Base-by-base conservation (phyloP, 78 protist species). In the Dictyostelium brefeldianum region DNA sequence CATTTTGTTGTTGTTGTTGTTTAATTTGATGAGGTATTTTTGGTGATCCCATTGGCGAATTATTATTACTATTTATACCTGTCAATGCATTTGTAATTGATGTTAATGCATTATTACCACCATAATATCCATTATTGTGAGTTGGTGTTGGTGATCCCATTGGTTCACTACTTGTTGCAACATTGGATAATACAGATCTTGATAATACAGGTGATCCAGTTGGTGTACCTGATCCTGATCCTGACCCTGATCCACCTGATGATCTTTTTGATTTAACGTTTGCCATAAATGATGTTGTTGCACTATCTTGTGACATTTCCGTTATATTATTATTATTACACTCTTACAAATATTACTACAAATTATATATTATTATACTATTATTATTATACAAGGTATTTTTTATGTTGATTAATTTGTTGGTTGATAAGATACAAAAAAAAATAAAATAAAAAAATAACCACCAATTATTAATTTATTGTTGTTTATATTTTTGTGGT, bases 71-170 rank as follows among this genome's bases (percentile, higher is more conserved):
- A 14, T 20, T 67, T 4, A 29, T 67, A 14, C 56, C 56, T 67
- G 75, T 18, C 4, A 67, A 67, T 31, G 75, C 75, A 12, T 67
- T 36, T 31, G 75, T 67, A 31, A 67, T 67, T 31, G 75, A 67
- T 3, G 75, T 31, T 14, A 67, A 31, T 67, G 75, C 75, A 67
- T 67, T 67, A 67, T 67, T 67, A 67, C 75, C 75, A 67, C 43
- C 43, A 36, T 36, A 36, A 36, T 67, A 67, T 31, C 25, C 15
- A 67, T 43, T 67, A 31, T 67, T 25, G 4, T 8, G 15, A 51
- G 29, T 25, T 67, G 75, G 46, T 15, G 70, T 22, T 25, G 25
- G 5, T 25, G 70, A 10, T 59, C 22, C 69, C 6, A 41, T n/a
- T 25, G 29, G 15, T 12, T 18, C 5, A 25, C 31, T 31, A 27